Conservation (phyloP, 2,329 filamentous ascomycete genomes). For the Exophiala oligosperma region DNA sequence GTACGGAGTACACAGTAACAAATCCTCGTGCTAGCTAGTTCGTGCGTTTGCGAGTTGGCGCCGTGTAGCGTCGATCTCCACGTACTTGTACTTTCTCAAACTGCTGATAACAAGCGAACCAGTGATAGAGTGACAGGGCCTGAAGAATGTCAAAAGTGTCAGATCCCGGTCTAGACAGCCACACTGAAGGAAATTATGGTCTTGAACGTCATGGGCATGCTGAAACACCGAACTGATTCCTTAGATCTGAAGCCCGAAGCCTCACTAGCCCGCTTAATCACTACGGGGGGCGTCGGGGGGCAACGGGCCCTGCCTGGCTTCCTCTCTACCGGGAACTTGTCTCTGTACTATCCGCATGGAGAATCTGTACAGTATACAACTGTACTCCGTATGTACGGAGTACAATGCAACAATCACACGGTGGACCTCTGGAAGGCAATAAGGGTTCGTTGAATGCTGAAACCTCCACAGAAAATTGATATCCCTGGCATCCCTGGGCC, state of each 20-base stretch:
- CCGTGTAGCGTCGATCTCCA: neutral
- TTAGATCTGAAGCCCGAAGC: neutral
- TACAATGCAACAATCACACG: no score
- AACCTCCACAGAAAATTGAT: neutral
- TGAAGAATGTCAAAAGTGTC: neutral
- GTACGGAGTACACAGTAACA: no score
- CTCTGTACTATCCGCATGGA: no score
- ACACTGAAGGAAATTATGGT: neutral
- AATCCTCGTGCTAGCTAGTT: no score
- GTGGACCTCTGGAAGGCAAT: neutral
- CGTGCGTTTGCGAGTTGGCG: no score
- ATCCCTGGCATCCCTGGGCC: neutral
- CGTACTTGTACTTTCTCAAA: neutral
- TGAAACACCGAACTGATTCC: constrained; percentile 1
- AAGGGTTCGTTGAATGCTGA: neutral
- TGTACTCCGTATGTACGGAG: no score
- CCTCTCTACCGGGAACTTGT: no score
- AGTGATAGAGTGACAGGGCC: neutral
- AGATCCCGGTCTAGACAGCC: neutral
- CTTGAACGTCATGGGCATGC: neutral
- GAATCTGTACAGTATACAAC: no score
- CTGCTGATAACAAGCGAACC: neutral
- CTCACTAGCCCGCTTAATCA: neutral
- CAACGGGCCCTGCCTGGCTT: neutral
- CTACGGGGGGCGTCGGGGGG: neutral